These are phyloP conservation scores for Trametes gibbosa DNA, from an alignment of 768 basidiomycete species.

Conservation along the genomic window DNA sequence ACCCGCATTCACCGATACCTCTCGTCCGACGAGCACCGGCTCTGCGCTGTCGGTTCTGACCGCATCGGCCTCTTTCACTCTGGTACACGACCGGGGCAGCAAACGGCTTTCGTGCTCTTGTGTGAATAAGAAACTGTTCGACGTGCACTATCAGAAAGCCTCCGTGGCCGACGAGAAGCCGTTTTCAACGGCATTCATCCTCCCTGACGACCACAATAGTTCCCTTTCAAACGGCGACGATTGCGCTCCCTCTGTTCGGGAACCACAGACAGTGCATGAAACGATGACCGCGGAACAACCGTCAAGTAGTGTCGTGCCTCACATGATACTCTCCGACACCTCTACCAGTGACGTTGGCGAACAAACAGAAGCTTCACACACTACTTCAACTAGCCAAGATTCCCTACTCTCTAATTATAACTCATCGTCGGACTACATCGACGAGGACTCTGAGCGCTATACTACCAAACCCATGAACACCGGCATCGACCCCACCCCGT, in stretches of 20 bases:
- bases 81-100: constrained; percentile 11
- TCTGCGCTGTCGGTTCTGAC: constrained; percentile 1
- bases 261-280: too few relatives aligned
- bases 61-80: constrained; percentile 2
- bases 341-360: not conserved
- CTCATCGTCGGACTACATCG: too few relatives aligned
- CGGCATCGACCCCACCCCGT: not conserved
- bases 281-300: too few relatives aligned
- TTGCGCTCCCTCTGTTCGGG: not conserved
- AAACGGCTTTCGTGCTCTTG: not conserved
- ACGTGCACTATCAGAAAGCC: not conserved
- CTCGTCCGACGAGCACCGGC: not conserved
- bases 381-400: not conserved
- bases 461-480: too few relatives aligned
- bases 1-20: not conserved
- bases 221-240: not conserved
- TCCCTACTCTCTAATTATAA: not conserved
- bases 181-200: too few relatives aligned
- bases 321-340: not conserved
- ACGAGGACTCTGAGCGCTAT: too few relatives aligned
- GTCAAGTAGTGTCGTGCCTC: not conserved
- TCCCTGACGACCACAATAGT: not conserved
- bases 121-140: not conserved
- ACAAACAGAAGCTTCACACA: not conserved
- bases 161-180: not conserved